A percentile compares a stretch with the other conserved stretches of the same genome.
These are phyloP conservation scores for Schizochytrium sp. DNA, from an alignment of 108 stramenopile genomes.

Conservation along the genomic window DNA sequence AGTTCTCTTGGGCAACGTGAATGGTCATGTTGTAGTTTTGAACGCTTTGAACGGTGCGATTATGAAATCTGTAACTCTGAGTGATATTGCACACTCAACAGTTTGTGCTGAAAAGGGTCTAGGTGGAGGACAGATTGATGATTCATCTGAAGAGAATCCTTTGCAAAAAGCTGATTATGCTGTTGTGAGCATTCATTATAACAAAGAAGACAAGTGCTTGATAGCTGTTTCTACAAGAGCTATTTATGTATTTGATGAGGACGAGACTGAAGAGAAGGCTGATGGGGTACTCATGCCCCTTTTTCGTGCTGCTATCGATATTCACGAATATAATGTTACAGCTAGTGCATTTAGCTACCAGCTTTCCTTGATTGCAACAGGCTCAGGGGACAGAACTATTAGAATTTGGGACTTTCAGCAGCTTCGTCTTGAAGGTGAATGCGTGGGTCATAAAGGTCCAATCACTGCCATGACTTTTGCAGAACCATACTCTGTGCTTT, in stretches of 20 bases:
- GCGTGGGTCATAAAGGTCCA: background rate
- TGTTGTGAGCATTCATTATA: slow-evolving; percentile 62
- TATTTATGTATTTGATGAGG: slow-evolving; percentile 64
- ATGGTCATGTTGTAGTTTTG: slow-evolving; percentile 63
- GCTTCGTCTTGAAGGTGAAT: slow-evolving; percentile 60
- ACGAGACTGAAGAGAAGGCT: slow-evolving; percentile 55
- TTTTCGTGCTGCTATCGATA: slow-evolving; percentile 59
- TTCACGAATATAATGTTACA: slow-evolving; percentile 66
- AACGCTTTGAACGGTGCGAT: slow-evolving; percentile 65
- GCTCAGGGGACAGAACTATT: slow-evolving; percentile 62
- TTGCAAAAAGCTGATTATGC: slow-evolving; percentile 20
- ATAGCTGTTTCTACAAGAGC: slow-evolving; percentile 61
- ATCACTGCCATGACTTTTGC: slow-evolving; percentile 52
- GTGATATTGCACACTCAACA: background rate
- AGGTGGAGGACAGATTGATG: background rate
- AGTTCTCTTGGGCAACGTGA: slow-evolving; percentile 68
- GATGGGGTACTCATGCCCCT: slow-evolving; percentile 64
- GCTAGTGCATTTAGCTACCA: slow-evolving; percentile 62
- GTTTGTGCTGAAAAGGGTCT: background rate
- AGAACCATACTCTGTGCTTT: slow-evolving; percentile 38
- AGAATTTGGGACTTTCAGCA: slow-evolving; percentile 69
- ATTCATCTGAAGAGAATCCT: background rate
- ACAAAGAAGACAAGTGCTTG: slow-evolving; percentile 65
- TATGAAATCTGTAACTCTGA: slow-evolving; percentile 58
- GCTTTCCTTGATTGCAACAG: slow-evolving; percentile 70